Conservation (phyloP, 345 rosid species). For the Brassica nigra region DNA sequence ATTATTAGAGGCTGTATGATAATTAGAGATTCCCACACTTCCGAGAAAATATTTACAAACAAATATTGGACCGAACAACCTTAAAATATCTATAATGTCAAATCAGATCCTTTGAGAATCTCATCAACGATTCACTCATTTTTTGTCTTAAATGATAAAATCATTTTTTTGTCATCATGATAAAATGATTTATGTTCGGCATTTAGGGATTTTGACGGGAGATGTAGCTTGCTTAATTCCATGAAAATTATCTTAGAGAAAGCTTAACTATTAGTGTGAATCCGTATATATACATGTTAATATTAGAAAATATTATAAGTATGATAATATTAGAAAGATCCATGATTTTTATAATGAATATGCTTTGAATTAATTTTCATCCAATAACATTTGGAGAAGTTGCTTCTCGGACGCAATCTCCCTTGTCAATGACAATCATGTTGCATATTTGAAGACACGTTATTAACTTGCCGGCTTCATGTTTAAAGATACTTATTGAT, state of each 20-base stretch:
- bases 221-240: neutral
- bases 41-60: slow-evolving; percentile 7
- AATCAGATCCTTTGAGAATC: slow-evolving; percentile 10
- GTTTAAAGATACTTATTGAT: neutral
- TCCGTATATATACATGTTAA: neutral
- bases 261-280: neutral
- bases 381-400: slow-evolving; percentile 10
- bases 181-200: neutral
- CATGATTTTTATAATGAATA: neutral
- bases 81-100: slow-evolving; percentile 23
- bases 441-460: slow-evolving; percentile 24
- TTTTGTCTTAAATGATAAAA: neutral
- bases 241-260: neutral
- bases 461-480: slow-evolving; percentile 29
- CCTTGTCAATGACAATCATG: slow-evolving; percentile 20
- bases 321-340: neutral
- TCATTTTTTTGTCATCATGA: neutral
- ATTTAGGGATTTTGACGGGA: slow-evolving; percentile 5
- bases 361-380: neutral
- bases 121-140: slow-evolving; percentile 11
- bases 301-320: neutral
- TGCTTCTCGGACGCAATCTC: slow-evolving; percentile 28
- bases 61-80: slow-evolving; percentile 13
- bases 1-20: slow-evolving; percentile 9
- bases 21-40: slow-evolving; percentile 23